These are phyloP conservation scores for Diaporthe citrichinensis DNA, from an alignment of 2,329 filamentous ascomycete genomes.

Conservation along the genomic window DNA sequence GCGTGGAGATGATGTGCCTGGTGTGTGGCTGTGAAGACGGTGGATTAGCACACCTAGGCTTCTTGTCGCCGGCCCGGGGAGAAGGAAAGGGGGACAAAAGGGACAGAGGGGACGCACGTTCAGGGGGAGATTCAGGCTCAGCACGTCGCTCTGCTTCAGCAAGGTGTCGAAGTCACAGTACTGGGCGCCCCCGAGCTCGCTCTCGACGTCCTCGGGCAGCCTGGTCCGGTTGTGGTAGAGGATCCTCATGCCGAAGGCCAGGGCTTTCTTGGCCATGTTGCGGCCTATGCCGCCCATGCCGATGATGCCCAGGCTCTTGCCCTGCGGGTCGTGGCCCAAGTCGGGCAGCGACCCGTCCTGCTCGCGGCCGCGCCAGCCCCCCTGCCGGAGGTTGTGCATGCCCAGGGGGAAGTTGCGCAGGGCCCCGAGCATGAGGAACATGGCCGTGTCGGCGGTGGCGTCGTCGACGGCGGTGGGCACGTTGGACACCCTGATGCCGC, in stretches of 20 bases:
- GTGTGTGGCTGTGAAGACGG: conserved; percentile 68
- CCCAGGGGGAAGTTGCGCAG: conserved; percentile 79
- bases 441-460: conserved; percentile 84
- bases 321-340: conserved; percentile 82
- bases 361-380: conserved; percentile 74
- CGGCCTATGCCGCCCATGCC: conserved; percentile 90
- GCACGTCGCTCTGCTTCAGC: conserved; percentile 77
- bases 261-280: conserved; percentile 81
- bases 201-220: conserved; percentile 67
- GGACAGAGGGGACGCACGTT: conserved; percentile 71
- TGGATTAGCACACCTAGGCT: not conserved
- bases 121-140: conserved; percentile 85
- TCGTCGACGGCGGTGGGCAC: conserved; percentile 86
- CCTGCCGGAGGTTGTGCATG: conserved; percentile 75
- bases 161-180: conserved; percentile 83
- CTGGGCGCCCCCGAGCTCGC: conserved; percentile 66
- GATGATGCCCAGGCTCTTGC: conserved; percentile 83
- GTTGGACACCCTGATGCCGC: conserved; percentile 81
- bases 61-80: not conserved
- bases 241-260: conserved; percentile 81
- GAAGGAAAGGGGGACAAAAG: not conserved
- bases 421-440: conserved; percentile 86
- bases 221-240: conserved; percentile 81
- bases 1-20: conserved; percentile 79
- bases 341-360: conserved; percentile 62